These are phyloP conservation scores for Myrica gale DNA, from an alignment of 306 rosid genomes.

Conservation along the genomic window DNA sequence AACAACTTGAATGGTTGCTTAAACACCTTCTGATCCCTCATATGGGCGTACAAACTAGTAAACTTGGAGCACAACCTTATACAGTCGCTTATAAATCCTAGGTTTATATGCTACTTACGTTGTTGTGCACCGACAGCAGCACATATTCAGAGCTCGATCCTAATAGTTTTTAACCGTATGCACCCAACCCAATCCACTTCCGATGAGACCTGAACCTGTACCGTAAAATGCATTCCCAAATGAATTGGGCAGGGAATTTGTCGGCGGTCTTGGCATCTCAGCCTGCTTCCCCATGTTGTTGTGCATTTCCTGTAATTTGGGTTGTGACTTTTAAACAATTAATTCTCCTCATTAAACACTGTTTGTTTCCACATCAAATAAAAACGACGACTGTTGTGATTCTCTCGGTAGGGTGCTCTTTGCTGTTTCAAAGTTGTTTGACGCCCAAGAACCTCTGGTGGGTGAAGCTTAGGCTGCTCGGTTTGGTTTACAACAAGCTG, in stretches of 20 bases:
- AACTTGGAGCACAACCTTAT: background rate
- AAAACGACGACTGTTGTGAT: no score
- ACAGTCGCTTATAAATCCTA: background rate
- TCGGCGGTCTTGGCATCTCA: slow-evolving; percentile 45
- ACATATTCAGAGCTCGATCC: slow-evolving; percentile 97
- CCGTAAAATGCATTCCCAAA: slow-evolving; percentile 88
- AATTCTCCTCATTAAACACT: no score
- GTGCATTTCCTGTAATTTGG: slow-evolving; percentile 51
- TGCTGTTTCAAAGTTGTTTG: no score
- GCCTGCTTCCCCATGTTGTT: slow-evolving; percentile 64
- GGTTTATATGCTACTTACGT: slow-evolving; percentile 50
- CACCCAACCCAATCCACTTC: slow-evolving; percentile 95
- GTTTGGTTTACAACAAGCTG: no score
- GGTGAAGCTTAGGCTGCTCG: no score
- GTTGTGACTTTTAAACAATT: no score
- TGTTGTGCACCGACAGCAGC: no score
- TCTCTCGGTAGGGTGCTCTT: no score
- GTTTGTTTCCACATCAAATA: no score
- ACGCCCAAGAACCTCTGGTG: no score
- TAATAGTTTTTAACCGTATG: slow-evolving; percentile 85
- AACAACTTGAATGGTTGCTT: background rate
- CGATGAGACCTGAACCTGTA: slow-evolving; percentile 89
- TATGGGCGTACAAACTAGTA: background rate
- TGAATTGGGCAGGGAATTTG: slow-evolving; percentile 68
- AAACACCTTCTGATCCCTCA: background rate